Evolutionary conservation across 2,329 filamentous ascomycete genomes (phyloP).

Genomic region (Fusarium napiforme): DNA sequence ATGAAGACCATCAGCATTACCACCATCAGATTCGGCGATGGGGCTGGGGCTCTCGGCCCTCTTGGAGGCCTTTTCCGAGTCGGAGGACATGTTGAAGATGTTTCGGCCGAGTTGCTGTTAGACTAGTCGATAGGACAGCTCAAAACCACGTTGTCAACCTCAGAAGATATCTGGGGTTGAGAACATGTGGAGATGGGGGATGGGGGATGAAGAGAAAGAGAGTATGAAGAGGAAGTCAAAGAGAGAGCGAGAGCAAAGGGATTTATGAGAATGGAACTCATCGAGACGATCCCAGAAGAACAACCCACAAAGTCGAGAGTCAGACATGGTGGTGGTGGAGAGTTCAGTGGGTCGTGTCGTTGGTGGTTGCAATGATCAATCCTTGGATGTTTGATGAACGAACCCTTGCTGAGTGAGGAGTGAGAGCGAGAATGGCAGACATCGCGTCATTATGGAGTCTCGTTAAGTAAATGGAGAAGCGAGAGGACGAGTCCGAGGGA

Average conservation of each 20-base stretch:
- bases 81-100: conserved; percentile 27
- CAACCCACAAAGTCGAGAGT: conserved; percentile 3
- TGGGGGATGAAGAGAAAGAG: neutral
- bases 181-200: conserved; percentile 12
- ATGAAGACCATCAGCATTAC: conserved; percentile 29
- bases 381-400: conserved; percentile 2
- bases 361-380: neutral
- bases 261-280: conserved; percentile 17
- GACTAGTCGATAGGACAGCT: neutral
- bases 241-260: conserved; percentile 9
- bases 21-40: conserved; percentile 10
- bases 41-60: conserved; percentile 11
- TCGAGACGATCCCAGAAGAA: neutral
- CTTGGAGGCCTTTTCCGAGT: conserved; percentile 31
- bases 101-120: conserved; percentile 16
- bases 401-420: conserved; percentile 1
- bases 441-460: conserved; percentile 37
- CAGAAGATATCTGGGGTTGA: conserved; percentile 9
- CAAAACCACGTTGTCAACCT: conserved; percentile 11
- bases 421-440: neutral
- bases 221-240: neutral
- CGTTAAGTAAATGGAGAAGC: conserved; percentile 3
- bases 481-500: conserved; percentile 10
- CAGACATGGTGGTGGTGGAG: conserved; percentile 16
- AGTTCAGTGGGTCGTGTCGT: conserved; percentile 16